Percentiles rank a stretch among this genome's conserved stretches.
phyloP scores from a whole-genome alignment of 1,139 yeast species.

The Geotrichum macrosporum region DNA sequence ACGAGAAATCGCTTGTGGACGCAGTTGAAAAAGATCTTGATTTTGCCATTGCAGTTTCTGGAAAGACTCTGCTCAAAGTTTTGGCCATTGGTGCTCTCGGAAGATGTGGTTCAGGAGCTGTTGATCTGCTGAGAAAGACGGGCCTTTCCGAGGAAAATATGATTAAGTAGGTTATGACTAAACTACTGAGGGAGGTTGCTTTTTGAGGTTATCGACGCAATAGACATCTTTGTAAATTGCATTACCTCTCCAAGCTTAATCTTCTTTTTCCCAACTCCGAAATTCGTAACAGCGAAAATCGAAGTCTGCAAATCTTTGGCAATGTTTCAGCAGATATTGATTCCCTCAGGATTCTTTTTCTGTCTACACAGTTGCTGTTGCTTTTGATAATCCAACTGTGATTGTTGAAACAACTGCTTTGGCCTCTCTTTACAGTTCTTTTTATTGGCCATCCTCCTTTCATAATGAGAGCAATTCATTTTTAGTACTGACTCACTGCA shows the following conservation, averaged over 20 bases:
- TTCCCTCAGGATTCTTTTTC: slow-evolving; percentile 98
- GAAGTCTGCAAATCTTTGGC: slow-evolving; percentile 85
- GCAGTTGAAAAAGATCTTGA: slow-evolving; percentile 63
- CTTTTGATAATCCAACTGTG: slow-evolving; percentile 86
- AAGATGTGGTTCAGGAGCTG: slow-evolving; percentile 98
- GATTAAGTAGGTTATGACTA: slow-evolving; percentile 93
- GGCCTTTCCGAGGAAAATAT: slow-evolving; percentile 87
- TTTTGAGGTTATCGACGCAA: slow-evolving; percentile 80
- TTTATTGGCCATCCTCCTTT: slow-evolving; percentile 98
- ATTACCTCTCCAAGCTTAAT: slow-evolving; percentile 90
- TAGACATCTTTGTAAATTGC: slow-evolving; percentile 91
- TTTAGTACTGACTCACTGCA: too few species aligned
- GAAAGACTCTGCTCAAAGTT: slow-evolving; percentile 69
- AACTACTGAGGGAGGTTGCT: slow-evolving; percentile 96
- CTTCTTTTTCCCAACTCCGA: slow-evolving; percentile 82
- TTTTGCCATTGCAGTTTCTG: slow-evolving; percentile 55
- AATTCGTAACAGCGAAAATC: slow-evolving; percentile 54
- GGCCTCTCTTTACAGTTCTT: slow-evolving; percentile 75
- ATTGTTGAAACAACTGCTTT: slow-evolving; percentile 67
- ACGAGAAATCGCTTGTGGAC: slow-evolving; percentile 65
- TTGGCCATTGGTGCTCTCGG: slow-evolving; percentile 96
- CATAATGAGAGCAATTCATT: too few species aligned
- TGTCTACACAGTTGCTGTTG: slow-evolving; percentile 83
- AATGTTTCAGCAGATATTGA: slow-evolving; percentile 97
- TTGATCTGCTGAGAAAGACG: slow-evolving; percentile 70